Conservation (phyloP, 176 grass and related monocot genomes). For the Pontederia paniculata region DNA sequence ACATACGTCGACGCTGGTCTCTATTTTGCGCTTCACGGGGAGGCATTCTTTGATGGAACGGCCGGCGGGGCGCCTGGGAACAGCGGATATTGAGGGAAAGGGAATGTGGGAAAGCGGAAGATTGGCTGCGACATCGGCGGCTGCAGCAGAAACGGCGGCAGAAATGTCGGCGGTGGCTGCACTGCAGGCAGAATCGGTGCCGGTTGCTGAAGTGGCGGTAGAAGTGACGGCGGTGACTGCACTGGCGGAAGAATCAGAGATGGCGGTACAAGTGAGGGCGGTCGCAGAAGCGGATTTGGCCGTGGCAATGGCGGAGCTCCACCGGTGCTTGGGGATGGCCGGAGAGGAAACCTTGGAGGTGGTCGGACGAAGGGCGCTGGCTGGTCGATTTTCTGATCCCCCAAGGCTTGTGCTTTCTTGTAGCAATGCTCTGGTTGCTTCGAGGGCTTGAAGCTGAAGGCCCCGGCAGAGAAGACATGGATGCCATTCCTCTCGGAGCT, state of each 20-base stretch:
- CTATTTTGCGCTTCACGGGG: too few relatives aligned
- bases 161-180: neutral
- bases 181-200: neutral
- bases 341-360: neutral
- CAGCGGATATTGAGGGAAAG: too few relatives aligned
- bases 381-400: neutral
- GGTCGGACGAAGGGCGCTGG: neutral
- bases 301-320: neutral
- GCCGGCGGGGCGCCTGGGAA: too few relatives aligned
- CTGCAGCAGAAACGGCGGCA: neutral
- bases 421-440: neutral
- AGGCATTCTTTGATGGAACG: too few relatives aligned
- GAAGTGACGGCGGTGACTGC: neutral
- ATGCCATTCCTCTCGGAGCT: neutral
- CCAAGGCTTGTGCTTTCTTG: neutral
- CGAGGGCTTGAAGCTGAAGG: constrained; percentile 5
- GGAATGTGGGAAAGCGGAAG: too few relatives aligned
- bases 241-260: neutral
- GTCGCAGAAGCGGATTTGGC: neutral
- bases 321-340: neutral
- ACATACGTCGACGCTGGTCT: too few relatives aligned
- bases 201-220: neutral
- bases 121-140: too few relatives aligned
- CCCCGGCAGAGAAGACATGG: constrained; percentile 1
- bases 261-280: neutral